Conservation (phyloP, 208 protist species). For the Crithidia mellificae region DNA sequence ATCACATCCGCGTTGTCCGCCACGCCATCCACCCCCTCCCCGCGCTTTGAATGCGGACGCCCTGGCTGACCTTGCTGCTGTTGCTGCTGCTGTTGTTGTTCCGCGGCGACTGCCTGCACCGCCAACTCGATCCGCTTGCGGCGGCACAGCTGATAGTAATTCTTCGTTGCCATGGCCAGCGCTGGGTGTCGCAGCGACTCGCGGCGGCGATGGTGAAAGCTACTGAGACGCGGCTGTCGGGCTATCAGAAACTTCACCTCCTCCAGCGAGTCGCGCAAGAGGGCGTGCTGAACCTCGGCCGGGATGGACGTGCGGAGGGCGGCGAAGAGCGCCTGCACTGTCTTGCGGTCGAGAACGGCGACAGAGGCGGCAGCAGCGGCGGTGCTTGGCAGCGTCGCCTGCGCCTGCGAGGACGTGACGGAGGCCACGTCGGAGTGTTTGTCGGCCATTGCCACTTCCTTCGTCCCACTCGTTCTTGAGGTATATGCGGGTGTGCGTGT, state of each 20-base stretch:
- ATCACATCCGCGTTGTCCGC: conserved; percentile 1
- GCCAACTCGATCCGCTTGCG: conserved; percentile 30
- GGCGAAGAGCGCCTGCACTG: conserved; percentile 66
- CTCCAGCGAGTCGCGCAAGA: conserved; percentile 45
- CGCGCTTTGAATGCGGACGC: neutral
- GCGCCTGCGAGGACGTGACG: neutral
- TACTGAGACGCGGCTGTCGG: conserved; percentile 64
- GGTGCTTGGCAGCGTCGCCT: neutral
- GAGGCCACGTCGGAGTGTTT: neutral
- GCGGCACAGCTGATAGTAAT: conserved; percentile 55
- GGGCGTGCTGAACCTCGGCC: conserved; percentile 39
- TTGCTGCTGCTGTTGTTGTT: conserved; percentile 16
- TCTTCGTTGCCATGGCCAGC: conserved; percentile 74
- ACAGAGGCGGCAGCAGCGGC: neutral
- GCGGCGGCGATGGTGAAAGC: conserved; percentile 65
- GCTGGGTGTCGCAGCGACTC: conserved; percentile 83
- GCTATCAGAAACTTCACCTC: conserved; percentile 78
- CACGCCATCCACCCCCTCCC: neutral
- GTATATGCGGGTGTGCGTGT: no score
- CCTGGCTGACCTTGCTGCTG: no score
- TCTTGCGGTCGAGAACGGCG: conserved; percentile 12
- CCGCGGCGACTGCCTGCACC: conserved; percentile 15
- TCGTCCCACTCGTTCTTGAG: neutral
- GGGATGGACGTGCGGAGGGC: conserved; percentile 68
- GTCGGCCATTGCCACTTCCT: neutral